phyloP scores from a whole-genome alignment of 371 early-diverging fungal species.

The Mucor plumbeus region DNA sequence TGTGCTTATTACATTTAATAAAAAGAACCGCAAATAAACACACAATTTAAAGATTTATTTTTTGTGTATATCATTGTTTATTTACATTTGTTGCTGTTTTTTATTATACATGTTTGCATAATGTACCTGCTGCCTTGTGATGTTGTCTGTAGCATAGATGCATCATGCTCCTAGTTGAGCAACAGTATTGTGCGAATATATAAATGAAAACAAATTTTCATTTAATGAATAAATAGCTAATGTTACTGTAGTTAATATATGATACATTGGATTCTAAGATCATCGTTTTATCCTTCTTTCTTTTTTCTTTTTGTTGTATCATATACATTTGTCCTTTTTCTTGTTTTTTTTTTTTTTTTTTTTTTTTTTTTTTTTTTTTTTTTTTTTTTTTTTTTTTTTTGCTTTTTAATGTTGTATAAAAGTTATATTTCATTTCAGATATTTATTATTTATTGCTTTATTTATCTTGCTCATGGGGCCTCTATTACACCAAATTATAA shows the following conservation, averaged over 20 bases:
- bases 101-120: background rate
- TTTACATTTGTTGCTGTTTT: background rate
- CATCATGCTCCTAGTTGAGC: constrained; percentile 8
- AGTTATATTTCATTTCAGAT: background rate
- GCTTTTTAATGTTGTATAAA: background rate
- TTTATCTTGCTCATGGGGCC: background rate
- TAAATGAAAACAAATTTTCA: background rate
- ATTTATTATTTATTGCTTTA: background rate
- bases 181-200: background rate
- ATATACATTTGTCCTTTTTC: background rate
- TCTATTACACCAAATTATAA: constrained; percentile 8
- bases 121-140: constrained; percentile 3
- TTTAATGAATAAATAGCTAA: background rate
- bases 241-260: background rate
- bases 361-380: background rate
- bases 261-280: background rate
- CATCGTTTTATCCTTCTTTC: background rate
- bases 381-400: background rate
- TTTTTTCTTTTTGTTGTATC: background rate
- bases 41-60: background rate
- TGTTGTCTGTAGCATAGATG: background rate
- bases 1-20: no score
- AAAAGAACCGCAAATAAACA: background rate
- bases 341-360: background rate
- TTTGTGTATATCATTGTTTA: no score